These are phyloP conservation scores for Nicotiana sylvestris DNA, from an alignment of 257 asterid species.

Conservation along the genomic window DNA sequence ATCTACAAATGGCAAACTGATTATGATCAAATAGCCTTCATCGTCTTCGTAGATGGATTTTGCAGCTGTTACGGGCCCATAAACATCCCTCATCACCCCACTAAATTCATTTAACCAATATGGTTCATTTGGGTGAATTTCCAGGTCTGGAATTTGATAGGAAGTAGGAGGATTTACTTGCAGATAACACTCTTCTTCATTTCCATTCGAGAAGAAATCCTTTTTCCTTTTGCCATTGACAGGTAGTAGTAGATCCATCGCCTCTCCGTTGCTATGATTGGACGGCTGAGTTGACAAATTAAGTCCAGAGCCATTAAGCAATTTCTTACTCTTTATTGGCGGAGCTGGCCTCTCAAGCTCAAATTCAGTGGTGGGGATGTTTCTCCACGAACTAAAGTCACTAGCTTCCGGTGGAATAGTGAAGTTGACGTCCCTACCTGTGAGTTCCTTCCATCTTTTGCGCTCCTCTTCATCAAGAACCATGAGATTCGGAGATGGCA, in stretches of 20 bases:
- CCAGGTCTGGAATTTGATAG: conserved; percentile 40
- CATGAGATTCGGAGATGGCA: conserved; percentile 42
- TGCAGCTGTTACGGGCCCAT: conserved; percentile 75
- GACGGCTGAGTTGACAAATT: conserved; percentile 49
- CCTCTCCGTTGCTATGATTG: conserved; percentile 37
- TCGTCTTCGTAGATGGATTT: conserved; percentile 65
- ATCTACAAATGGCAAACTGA: conserved; percentile 63
- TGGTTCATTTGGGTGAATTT: conserved; percentile 42
- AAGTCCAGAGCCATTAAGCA: conserved; percentile 57
- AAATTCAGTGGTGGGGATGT: conserved; percentile 56
- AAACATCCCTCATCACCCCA: conserved; percentile 50
- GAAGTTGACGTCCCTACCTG: conserved; percentile 53
- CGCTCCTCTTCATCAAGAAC: conserved; percentile 57
- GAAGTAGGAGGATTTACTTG: conserved; percentile 21
- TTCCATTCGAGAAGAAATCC: conserved; percentile 40
- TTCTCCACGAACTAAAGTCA: conserved; percentile 62
- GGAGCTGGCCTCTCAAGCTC: conserved; percentile 53
- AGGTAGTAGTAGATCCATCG: conserved; percentile 50
- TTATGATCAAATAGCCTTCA: conserved; percentile 59
- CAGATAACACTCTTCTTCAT: conserved; percentile 41
- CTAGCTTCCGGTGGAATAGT: conserved; percentile 56
- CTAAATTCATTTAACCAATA: conserved; percentile 55
- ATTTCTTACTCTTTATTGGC: conserved; percentile 44
- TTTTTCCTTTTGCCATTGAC: conserved; percentile 56
- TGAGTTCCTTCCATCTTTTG: conserved; percentile 63